Conservation (phyloP, 208 protist genomes). For the Dictyostelium gargantuum region DNA sequence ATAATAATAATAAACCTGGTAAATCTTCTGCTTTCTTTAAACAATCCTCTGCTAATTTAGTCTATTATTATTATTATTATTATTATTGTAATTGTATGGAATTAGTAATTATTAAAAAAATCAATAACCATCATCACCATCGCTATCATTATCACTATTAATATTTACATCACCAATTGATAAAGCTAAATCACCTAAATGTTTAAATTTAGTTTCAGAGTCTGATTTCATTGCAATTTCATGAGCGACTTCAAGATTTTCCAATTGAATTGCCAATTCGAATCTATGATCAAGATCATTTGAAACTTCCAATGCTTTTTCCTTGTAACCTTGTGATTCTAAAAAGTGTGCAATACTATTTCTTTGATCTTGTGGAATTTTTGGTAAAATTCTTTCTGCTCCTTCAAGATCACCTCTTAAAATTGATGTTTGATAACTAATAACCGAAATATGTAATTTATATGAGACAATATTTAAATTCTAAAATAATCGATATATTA, state of each 20-base stretch:
- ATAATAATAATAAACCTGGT: constrained; percentile 83
- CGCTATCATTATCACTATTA: too few relatives aligned
- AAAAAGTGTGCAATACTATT: constrained; percentile 95
- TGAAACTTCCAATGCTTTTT: constrained; percentile 93
- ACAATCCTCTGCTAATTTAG: constrained; percentile 90
- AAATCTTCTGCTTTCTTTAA: constrained; percentile 79
- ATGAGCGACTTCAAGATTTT: constrained; percentile 86
- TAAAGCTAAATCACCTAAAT: constrained; percentile 93
- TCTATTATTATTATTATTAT: constrained; percentile 64
- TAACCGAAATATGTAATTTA: constrained; percentile 90
- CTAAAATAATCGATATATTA: background rate
- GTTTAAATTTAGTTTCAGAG: constrained; percentile 92
- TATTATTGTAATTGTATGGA: too few relatives aligned
- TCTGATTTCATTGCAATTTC: constrained; percentile 85
- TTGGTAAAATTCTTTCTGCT: constrained; percentile 88
- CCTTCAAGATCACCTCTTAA: constrained; percentile 93
- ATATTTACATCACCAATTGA: constrained; percentile 43
- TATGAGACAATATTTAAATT: constrained; percentile 89
- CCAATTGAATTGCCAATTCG: constrained; percentile 93
- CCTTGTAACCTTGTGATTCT: constrained; percentile 89
- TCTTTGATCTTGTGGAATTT: constrained; percentile 88
- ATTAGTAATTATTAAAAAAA: background rate
- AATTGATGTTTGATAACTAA: constrained; percentile 98
- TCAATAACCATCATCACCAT: too few relatives aligned
- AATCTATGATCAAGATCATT: constrained; percentile 95